These are phyloP conservation scores for Globisporangium cystogenes DNA, from an alignment of 352 stramenopile species.

Conservation along the genomic window DNA sequence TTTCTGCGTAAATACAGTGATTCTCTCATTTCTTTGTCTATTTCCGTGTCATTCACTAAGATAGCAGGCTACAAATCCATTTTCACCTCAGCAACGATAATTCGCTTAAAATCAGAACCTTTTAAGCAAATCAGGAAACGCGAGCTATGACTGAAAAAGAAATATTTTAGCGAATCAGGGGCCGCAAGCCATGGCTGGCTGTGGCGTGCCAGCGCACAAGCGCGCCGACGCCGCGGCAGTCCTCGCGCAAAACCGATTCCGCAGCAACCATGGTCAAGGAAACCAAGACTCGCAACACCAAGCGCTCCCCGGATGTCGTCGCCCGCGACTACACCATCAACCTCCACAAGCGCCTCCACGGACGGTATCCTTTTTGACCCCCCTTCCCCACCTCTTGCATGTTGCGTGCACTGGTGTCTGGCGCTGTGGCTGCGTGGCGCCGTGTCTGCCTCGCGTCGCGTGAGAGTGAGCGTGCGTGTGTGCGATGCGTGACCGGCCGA, in stretches of 20 bases:
- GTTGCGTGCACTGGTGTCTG: slow-evolving; percentile 10
- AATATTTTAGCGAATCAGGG: no score
- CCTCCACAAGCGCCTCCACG: slow-evolving; percentile 96
- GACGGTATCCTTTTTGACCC: slow-evolving; percentile 82
- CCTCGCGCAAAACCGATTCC: slow-evolving; percentile 30
- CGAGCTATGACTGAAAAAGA: no score
- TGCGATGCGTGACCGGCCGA: slow-evolving; percentile 4
- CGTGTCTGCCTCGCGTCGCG: background rate
- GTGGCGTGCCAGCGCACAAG: background rate
- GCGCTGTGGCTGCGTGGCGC: slow-evolving; percentile 1
- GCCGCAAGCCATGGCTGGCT: background rate
- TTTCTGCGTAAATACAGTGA: no score
- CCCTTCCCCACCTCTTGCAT: slow-evolving; percentile 2
- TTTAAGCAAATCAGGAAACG: background rate
- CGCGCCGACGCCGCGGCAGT: background rate
- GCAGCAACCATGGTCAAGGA: slow-evolving; percentile 80
- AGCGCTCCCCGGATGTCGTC: slow-evolving; percentile 91
- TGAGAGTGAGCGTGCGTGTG: background rate
- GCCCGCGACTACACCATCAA: slow-evolving; percentile 99
- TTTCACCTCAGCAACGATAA: no score
- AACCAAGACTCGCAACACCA: slow-evolving; percentile 82
- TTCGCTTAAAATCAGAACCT: background rate
- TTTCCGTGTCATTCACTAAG: no score
- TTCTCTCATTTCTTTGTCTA: no score
- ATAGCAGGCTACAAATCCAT: no score